Evolutionary conservation across 2,329 filamentous ascomycete species (phyloP).

Genomic region (Talaromyces sp.): DNA sequence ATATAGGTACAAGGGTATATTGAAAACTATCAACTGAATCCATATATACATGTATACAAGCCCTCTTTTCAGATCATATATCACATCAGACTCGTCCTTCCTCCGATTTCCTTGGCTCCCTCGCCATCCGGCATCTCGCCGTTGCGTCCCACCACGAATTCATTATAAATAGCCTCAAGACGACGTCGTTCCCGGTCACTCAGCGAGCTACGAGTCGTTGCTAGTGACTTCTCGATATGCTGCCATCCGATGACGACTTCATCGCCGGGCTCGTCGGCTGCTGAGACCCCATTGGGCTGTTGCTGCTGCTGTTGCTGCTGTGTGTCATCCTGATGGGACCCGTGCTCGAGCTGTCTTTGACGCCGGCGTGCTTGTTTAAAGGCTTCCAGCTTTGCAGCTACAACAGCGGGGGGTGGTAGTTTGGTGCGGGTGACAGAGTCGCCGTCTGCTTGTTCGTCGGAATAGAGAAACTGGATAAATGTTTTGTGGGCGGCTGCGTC

Average conservation of each 20-base stretch:
- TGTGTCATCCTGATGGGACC: slow-evolving; percentile 11
- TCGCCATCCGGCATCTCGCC: slow-evolving; percentile 95
- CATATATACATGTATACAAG: not conserved
- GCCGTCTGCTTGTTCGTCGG: slow-evolving; percentile 48
- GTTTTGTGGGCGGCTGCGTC: slow-evolving; percentile 30
- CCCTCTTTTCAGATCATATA: not conserved
- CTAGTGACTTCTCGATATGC: slow-evolving; percentile 73
- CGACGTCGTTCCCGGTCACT: slow-evolving; percentile 69
- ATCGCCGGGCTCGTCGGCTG: slow-evolving; percentile 24
- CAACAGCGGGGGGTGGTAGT: slow-evolving; percentile 72
- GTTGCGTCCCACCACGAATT: slow-evolving; percentile 88
- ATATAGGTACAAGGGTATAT: not conserved
- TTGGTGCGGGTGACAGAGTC: slow-evolving; percentile 27
- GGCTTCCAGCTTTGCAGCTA: slow-evolving; percentile 74
- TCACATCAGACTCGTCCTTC: slow-evolving; percentile 88
- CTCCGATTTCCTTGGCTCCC: slow-evolving; percentile 85
- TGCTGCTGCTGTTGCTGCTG: slow-evolving; percentile 18
- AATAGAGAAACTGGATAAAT: slow-evolving; percentile 83
- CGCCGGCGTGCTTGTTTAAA: slow-evolving; percentile 68
- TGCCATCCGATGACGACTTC: slow-evolving; percentile 81
- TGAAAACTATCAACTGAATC: not conserved
- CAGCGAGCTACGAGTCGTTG: slow-evolving; percentile 75
- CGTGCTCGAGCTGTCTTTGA: slow-evolving; percentile 49
- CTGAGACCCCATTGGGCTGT: slow-evolving; percentile 2
- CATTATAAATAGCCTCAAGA: slow-evolving; percentile 75